Conservation (phyloP, 1,284 basidiomycete species). For the Sanghuangporus sanghuang region DNA sequence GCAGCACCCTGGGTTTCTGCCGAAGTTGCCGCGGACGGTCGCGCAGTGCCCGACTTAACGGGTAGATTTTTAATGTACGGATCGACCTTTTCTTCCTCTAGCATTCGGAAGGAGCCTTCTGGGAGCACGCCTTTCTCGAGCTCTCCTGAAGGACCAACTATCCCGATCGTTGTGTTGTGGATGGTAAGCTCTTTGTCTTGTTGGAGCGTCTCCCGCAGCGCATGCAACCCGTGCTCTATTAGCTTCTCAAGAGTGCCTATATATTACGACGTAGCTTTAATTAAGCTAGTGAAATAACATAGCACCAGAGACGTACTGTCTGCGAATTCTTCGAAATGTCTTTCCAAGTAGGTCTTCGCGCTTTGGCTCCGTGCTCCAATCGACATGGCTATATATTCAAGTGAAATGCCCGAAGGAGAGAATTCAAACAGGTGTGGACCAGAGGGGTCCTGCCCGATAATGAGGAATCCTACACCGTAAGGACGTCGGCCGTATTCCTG, state of each 20-base stretch:
- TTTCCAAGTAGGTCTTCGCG: slow-evolving; percentile 98
- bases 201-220: slow-evolving; percentile 91
- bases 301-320: slow-evolving; percentile 54
- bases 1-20: slow-evolving; percentile 25
- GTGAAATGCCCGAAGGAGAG: slow-evolving; percentile 94
- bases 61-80: slow-evolving; percentile 70
- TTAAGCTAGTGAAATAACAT: slow-evolving; percentile 1
- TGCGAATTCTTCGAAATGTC: slow-evolving; percentile 84
- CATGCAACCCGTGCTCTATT: slow-evolving; percentile 87
- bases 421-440: slow-evolving; percentile 99
- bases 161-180: slow-evolving; percentile 90
- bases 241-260: slow-evolving; percentile 75
- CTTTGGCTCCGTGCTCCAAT: slow-evolving; percentile 97
- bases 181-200: slow-evolving; percentile 94
- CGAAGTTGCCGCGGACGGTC: slow-evolving; percentile 30
- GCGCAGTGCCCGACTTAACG: slow-evolving; percentile 47
- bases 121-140: slow-evolving; percentile 50
- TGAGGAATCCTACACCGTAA: slow-evolving; percentile 98
- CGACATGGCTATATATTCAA: slow-evolving; percentile 98
- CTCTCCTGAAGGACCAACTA: slow-evolving; percentile 67
- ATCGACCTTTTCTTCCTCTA: slow-evolving; percentile 72
- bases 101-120: slow-evolving; percentile 66
- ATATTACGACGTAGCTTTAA: not conserved
- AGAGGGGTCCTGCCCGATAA: slow-evolving; percentile 91
- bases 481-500: slow-evolving; percentile 97